Evolutionary conservation across 306 rosid genomes (phyloP).

Genomic region (Medicago lupulina): DNA sequence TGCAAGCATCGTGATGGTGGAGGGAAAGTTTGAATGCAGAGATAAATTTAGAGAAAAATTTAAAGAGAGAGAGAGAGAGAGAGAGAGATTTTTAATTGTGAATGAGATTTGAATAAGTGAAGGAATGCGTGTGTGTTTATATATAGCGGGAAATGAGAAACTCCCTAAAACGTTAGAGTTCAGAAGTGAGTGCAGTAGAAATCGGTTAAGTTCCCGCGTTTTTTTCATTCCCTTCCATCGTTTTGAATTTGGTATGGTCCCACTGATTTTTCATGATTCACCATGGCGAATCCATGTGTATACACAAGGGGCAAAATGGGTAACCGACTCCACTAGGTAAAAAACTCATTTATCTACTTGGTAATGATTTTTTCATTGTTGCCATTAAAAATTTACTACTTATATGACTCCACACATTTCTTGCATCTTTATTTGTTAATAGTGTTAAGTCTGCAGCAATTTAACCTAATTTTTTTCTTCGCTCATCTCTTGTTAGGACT

Average conservation of each 20-base stretch:
- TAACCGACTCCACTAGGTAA: not conserved
- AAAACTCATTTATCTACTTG: too few relatives aligned
- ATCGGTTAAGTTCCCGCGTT: slow-evolving; percentile 39
- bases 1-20: slow-evolving; percentile 62
- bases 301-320: not conserved
- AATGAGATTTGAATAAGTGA: slow-evolving; percentile 19
- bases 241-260: not conserved
- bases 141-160: slow-evolving; percentile 60
- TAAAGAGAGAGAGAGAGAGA: slow-evolving; percentile 30
- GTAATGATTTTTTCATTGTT: too few relatives aligned
- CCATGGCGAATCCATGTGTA: not conserved
- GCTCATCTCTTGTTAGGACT: too few relatives aligned
- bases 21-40: slow-evolving; percentile 27
- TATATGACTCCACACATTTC: too few relatives aligned
- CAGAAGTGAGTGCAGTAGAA: not conserved
- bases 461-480: too few relatives aligned
- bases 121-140: slow-evolving; percentile 34
- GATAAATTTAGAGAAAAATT: not conserved
- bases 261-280: not conserved
- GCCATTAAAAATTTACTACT: too few relatives aligned
- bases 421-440: too few relatives aligned
- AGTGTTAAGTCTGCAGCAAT: too few relatives aligned
- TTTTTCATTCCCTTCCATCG: not conserved
- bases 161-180: slow-evolving; percentile 1
- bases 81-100: slow-evolving; percentile 39